Conservation (phyloP, 2,329 filamentous ascomycete genomes). For the Penicillium occitanis region DNA sequence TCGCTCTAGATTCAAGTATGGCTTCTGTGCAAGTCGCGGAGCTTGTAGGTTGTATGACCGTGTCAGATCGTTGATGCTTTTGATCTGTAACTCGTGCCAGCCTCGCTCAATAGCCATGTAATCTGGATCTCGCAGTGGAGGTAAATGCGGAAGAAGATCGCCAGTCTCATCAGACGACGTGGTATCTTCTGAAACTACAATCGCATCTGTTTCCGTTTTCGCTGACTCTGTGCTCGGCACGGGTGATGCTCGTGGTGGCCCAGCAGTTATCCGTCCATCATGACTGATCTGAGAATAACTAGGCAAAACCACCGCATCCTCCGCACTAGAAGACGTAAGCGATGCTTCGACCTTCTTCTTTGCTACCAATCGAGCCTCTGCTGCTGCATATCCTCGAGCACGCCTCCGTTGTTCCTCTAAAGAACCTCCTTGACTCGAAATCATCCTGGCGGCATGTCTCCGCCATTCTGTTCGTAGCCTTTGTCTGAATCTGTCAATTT, state of each 20-base stretch:
- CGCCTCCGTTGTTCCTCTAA: conserved; percentile 69
- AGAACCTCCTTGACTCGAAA: conserved; percentile 73
- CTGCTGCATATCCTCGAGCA: conserved; percentile 71
- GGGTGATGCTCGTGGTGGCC: background rate
- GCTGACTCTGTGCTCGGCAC: conserved; percentile 1
- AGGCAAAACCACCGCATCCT: background rate
- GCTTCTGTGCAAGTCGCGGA: conserved; percentile 86
- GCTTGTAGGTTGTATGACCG: conserved; percentile 95
- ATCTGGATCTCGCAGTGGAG: conserved; percentile 72
- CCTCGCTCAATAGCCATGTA: conserved; percentile 72
- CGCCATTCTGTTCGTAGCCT: conserved; percentile 81
- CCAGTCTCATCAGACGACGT: conserved; percentile 21
- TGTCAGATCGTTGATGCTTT: conserved; percentile 74
- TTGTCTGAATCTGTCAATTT: conserved; percentile 67
- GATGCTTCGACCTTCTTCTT: conserved; percentile 29
- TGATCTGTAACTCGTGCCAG: conserved; percentile 75
- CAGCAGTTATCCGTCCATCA: conserved; percentile 28
- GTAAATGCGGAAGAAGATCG: conserved; percentile 41
- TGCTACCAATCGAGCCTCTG: conserved; percentile 57
- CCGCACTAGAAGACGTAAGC: conserved; percentile 21
- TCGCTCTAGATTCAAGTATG: conserved; percentile 80
- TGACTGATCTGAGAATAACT: conserved; percentile 27
- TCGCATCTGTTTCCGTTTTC: background rate
- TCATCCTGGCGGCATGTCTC: conserved; percentile 74
- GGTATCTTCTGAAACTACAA: conserved; percentile 12